Base-by-base conservation (phyloP, 306 rosid species). In the Astragalus glycyphyllos region DNA sequence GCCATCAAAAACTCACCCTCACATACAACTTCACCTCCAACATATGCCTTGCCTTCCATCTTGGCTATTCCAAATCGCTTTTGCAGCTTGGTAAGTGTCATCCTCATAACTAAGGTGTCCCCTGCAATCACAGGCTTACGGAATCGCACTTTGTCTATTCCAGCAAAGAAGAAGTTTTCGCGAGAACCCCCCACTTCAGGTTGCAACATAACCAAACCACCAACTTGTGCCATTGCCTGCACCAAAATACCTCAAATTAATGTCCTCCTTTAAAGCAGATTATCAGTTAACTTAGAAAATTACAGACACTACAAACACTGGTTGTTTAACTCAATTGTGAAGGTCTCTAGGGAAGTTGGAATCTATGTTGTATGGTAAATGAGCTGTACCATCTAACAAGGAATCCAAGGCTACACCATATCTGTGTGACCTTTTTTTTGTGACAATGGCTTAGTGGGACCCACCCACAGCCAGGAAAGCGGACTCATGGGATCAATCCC, bases 211-310 rank as follows among this genome's bases (percentile, higher is more conserved):
- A 90, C 90, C 68, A 93, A 68, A 63, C 97, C 98, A 42, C 98
- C 98, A 67, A 86, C 97, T 74, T 93, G 98, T 50, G 98, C 98
- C 96, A 93, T 77, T 81, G 98, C 98, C 98, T 90, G 85, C 55
- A 71, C 31, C 48, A 61, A 76, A 74, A 48, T 42, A 67, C 10
- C 72, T 71, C 45, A 20, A 14, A 8, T 75, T 63, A n/a, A 48
- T 72, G 47, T 9, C 57, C 38, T 1, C 13, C 41, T 56, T 6
- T 8, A 38, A 44, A 62, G 60, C 46, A 62, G 11, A 53, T 67
- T 6, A 35, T 16, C 58, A n/a, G 45, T n/a, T 17, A 69, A 32
- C 29, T 31, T 20, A 8, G 47, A 38, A 34, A 50, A 41, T 41
- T 31, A 58, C 42, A 72, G 17, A 49, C 60, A 16, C 8, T 5